Conservation (phyloP, 371 early-diverging fungal genomes). For the Mortierella sp. region DNA sequence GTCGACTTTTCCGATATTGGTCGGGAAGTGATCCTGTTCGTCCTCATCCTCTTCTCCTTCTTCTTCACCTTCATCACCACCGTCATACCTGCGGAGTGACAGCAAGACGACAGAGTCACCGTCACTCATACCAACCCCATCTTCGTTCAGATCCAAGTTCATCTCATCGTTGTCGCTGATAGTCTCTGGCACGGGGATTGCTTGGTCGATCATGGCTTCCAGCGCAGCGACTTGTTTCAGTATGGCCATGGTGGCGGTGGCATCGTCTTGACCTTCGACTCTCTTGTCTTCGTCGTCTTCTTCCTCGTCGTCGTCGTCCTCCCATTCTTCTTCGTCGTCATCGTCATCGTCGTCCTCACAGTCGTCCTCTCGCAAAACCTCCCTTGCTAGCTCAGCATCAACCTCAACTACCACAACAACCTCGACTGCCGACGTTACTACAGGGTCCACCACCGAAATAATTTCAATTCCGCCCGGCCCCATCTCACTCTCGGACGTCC, state of each 20-base stretch:
- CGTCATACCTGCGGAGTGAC: not conserved
- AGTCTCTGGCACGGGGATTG: not conserved
- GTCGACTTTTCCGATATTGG: not conserved
- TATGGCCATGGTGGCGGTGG: not conserved
- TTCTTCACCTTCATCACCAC: not conserved
- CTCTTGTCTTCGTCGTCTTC: not conserved
- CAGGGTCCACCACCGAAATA: constrained; percentile 1
- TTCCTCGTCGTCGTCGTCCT: not conserved
- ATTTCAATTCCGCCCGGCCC: constrained; percentile 1
- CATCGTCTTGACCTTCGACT: not conserved
- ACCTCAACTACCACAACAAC: not conserved
- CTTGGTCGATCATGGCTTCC: not conserved
- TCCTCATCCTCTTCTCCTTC: constrained; percentile 22
- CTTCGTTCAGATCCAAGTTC: not conserved
- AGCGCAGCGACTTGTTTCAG: not conserved
- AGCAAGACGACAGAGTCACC: not conserved
- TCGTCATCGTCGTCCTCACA: not conserved
- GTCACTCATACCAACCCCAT: not conserved
- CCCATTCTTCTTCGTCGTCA: not conserved
- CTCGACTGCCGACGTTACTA: not conserved
- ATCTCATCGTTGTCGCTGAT: not conserved
- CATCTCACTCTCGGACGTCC: not conserved
- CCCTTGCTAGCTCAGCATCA: not conserved
- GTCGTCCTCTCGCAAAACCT: not conserved
- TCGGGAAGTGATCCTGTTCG: constrained; percentile 17